Percentiles rank a stretch among this genome's conserved stretches.
These are phyloP conservation scores for Sinapis alba DNA, from an alignment of 441 rosid genomes.

Conservation along the genomic window DNA sequence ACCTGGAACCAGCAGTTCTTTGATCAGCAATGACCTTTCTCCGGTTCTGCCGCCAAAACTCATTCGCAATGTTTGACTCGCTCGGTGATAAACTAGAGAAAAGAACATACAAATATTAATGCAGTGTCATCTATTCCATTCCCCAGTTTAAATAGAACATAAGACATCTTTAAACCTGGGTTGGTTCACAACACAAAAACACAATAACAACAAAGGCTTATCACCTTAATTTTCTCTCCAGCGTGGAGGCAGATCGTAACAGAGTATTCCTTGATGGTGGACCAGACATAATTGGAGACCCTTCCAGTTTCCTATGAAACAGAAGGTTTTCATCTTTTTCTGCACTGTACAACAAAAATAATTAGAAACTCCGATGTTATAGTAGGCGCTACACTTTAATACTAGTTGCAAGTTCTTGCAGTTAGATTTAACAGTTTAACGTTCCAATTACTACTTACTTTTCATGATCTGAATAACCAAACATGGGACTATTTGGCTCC, in stretches of 20 bases:
- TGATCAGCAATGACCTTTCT: constrained; percentile 97
- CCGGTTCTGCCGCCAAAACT: constrained; percentile 95
- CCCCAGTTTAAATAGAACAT: not conserved
- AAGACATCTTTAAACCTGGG: constrained; percentile 14
- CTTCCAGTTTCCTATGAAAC: constrained; percentile 72
- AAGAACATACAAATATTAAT: constrained; percentile 19
- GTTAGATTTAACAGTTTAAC: constrained; percentile 18
- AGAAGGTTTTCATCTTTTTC: constrained; percentile 80
- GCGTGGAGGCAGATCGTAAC: constrained; percentile 58
- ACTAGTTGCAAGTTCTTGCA: constrained; percentile 1
- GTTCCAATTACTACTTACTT: constrained; percentile 53
- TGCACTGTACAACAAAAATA: constrained; percentile 59
- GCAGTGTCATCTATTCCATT: constrained; percentile 3
- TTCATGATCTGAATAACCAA: constrained; percentile 85
- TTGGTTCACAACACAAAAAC: constrained; percentile 1
- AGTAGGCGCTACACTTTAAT: constrained; percentile 2
- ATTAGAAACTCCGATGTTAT: constrained; percentile 25
- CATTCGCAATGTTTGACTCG: constrained; percentile 89
- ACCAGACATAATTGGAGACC: constrained; percentile 69
- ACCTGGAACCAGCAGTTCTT: constrained; percentile 99
- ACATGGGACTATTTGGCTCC: constrained; percentile 98
- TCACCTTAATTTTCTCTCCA: constrained; percentile 84
- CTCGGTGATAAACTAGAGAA: constrained; percentile 86
- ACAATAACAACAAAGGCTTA: constrained; percentile 14
- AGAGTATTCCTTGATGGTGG: constrained; percentile 77